These are phyloP conservation scores for peach (Prunus persica) DNA, from an alignment of 306 rosid species.

Conservation along the genomic window Prunus_persica_NCBIv2 NC_034016.1:12095001-12095500, in stretches of 20 bases:
- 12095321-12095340: conserved; percentile 21
- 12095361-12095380: conserved; percentile 53
- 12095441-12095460: not conserved
- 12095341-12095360: conserved; percentile 18
- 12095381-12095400: conserved; percentile 66
- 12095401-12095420: conserved; percentile 63
- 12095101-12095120: not conserved
- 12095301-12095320: conserved; percentile 2
- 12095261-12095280: not conserved
- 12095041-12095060: conserved; percentile 29
- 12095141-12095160: conserved; percentile 13
- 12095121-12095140: conserved; percentile 20
- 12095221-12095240: conserved; percentile 84
- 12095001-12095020: conserved; percentile 55
- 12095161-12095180: conserved; percentile 26
- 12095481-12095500: not conserved
- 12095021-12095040: conserved; percentile 30
- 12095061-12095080: conserved; percentile 22
- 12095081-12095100: conserved; percentile 41
- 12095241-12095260: conserved; percentile 33
- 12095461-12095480: conserved; percentile 3
- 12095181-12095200: conserved; percentile 30
- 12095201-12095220: conserved; percentile 54
- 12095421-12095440: conserved; percentile 13
- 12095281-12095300: conserved; percentile 1